These are phyloP conservation scores for Coniella vitis DNA, from an alignment of 2,329 filamentous ascomycete species.

Conservation along the genomic window DNA sequence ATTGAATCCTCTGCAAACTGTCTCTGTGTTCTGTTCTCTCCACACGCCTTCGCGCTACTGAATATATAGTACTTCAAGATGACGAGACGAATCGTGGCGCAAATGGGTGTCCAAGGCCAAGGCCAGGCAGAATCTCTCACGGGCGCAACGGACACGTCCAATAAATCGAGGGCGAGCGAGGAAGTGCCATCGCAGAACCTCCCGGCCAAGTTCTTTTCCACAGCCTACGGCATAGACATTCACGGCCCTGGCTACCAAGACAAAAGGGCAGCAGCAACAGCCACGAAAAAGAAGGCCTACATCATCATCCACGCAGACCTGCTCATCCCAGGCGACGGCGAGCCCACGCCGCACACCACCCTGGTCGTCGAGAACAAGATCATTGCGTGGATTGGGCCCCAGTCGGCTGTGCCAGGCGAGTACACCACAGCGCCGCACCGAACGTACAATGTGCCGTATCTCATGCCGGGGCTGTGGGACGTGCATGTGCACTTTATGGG, in stretches of 20 bases:
- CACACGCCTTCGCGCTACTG: too few species aligned
- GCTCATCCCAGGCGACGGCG: constrained; percentile 32
- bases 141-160: background rate
- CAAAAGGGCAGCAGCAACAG: background rate
- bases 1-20: too few species aligned
- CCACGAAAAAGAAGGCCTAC: constrained; percentile 24
- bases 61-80: background rate
- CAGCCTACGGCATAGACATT: constrained; percentile 11
- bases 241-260: background rate
- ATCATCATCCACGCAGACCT: constrained; percentile 28
- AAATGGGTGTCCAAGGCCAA: background rate
- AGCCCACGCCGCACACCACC: constrained; percentile 26
- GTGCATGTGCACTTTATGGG: constrained; percentile 28
- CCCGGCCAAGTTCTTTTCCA: constrained; percentile 10
- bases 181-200: background rate
- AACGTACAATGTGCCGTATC: constrained; percentile 22
- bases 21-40: too few species aligned
- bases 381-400: constrained; percentile 32
- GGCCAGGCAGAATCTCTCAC: background rate
- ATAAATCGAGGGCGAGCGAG: background rate
- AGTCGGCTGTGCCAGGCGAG: constrained; percentile 22
- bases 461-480: constrained; percentile 31
- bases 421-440: constrained; percentile 25
- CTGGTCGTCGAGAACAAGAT: constrained; percentile 30
- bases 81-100: background rate